A percentile compares a stretch with the other conserved stretches of the same genome.
These are phyloP conservation scores for Collybia sordida DNA, from an alignment of 768 basidiomycete genomes.

Conservation along the genomic window DNA sequence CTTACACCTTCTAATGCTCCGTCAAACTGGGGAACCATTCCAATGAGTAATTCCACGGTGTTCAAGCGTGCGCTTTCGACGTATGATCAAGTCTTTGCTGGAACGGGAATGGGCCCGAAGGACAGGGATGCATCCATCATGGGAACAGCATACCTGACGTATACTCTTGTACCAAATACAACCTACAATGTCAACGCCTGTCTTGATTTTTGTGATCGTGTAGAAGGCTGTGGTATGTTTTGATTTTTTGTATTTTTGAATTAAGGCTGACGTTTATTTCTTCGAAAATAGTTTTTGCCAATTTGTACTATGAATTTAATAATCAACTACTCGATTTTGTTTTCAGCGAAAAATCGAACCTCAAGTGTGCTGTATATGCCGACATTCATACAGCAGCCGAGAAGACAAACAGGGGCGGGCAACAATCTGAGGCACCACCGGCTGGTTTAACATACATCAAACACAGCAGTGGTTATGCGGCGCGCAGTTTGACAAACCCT, in stretches of 20 bases:
- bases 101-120: constrained; percentile 29
- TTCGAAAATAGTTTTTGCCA: constrained; percentile 39
- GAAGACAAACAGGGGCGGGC: constrained; percentile 46
- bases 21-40: constrained; percentile 40
- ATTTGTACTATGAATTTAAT: constrained; percentile 50
- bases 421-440: constrained; percentile 33
- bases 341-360: constrained; percentile 37
- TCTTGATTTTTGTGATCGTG: constrained; percentile 35
- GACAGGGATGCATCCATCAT: constrained; percentile 44
- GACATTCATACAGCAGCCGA: constrained; percentile 41
- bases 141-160: constrained; percentile 51
- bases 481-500: constrained; percentile 37
- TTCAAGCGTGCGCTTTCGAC: constrained; percentile 52
- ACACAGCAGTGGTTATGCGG: constrained; percentile 41
- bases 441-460: constrained; percentile 41
- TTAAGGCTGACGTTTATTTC: background rate
- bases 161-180: constrained; percentile 40
- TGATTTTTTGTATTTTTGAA: no score
- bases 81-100: constrained; percentile 40
- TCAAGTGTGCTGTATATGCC: constrained; percentile 47
- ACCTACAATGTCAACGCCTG: constrained; percentile 47
- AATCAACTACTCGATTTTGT: constrained; percentile 40
- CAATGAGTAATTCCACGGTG: constrained; percentile 49
- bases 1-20: constrained; percentile 42
- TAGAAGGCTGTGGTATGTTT: constrained; percentile 42